Percentiles rank a stretch among this genome's conserved stretches.
These are phyloP conservation scores for Petunia axillaris DNA, from an alignment of 257 asterid species.

Conservation along the genomic window DNA sequence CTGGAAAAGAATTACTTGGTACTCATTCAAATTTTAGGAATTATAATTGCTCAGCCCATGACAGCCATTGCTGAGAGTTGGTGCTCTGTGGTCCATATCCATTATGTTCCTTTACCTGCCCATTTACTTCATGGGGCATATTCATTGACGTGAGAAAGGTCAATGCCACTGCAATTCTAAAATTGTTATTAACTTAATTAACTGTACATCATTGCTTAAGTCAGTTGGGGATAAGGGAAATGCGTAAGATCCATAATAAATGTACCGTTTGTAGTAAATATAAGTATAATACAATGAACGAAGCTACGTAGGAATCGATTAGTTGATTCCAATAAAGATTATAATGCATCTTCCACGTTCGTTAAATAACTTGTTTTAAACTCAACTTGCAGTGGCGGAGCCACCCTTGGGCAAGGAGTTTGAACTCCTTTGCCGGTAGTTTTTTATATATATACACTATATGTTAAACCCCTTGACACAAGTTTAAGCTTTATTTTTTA, in stretches of 20 bases:
- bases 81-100: conserved; percentile 26
- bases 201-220: background rate
- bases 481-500: too few species aligned
- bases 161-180: background rate
- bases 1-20: background rate
- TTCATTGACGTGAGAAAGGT: background rate
- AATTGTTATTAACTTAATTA: background rate
- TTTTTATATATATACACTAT: too few species aligned
- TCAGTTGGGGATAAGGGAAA: background rate
- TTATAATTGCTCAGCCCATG: background rate
- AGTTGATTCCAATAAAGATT: background rate
- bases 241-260: background rate
- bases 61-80: background rate
- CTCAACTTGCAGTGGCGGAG: background rate
- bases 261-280: background rate
- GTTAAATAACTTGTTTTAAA: background rate
- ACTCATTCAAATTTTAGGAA: background rate
- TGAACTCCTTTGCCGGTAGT: too few species aligned
- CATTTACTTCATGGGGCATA: conserved; percentile 12
- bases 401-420: too few species aligned
- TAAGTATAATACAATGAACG: background rate
- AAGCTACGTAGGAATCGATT: background rate
- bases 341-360: background rate
- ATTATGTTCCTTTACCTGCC: background rate
- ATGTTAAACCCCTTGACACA: too few species aligned